A percentile compares a stretch with the other conserved stretches of the same genome.
Conservation (phyloP, 2,329 filamentous ascomycete species). For the Pseudogymnoascus sp. region DNA sequence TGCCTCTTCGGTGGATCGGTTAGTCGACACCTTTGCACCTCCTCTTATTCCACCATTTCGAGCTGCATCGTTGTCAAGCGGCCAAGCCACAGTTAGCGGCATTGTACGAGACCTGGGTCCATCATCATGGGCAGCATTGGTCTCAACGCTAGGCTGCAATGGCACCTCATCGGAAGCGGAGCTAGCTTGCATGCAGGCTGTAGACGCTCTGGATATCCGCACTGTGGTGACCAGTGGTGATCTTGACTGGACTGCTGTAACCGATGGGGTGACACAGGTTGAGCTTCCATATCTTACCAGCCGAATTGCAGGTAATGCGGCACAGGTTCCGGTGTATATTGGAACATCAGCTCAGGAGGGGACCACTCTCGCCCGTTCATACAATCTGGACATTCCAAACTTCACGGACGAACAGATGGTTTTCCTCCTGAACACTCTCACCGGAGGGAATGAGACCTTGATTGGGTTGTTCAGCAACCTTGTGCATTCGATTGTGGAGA, state of each 20-base stretch:
- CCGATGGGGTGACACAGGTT: neutral
- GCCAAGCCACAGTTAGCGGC: neutral
- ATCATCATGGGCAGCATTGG: neutral
- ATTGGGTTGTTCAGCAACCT: neutral
- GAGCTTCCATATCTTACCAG: neutral
- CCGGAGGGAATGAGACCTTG: neutral
- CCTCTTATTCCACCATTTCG: conserved; percentile 10
- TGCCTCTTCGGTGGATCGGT: conserved; percentile 25
- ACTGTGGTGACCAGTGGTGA: neutral
- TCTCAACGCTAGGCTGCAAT: neutral
- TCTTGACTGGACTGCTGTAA: neutral
- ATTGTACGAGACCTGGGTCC: neutral
- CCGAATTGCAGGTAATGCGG: neutral
- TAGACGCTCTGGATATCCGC: neutral
- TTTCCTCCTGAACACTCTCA: neutral
- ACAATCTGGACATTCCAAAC: neutral
- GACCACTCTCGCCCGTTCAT: neutral
- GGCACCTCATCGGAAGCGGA: neutral
- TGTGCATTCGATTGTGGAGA: neutral
- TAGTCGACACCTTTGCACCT: neutral
- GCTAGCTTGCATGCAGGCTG: neutral
- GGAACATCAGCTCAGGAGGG: neutral
- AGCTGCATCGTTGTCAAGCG: neutral
- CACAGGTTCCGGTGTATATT: neutral
- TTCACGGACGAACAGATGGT: neutral